A percentile compares a stretch with the other conserved stretches of the same genome.
phyloP scores from a whole-genome alignment of 345 rosid species.

The Erodium maritimum region DNA sequence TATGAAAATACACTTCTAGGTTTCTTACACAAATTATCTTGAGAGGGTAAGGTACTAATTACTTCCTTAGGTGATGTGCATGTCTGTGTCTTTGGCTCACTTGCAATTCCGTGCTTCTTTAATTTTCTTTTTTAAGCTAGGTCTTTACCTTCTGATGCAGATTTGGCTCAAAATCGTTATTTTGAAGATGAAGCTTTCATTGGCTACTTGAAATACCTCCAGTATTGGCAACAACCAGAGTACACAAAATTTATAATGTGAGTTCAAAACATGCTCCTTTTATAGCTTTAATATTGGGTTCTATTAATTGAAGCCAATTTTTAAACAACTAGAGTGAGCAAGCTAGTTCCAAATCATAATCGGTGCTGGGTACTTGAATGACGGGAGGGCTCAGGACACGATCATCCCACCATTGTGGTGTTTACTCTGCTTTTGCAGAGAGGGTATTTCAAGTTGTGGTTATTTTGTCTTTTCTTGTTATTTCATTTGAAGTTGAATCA shows the following conservation, averaged over 20 bases:
- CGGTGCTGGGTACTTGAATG: neutral
- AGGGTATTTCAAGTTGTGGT: too few relatives aligned
- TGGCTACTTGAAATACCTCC: slow-evolving; percentile 93
- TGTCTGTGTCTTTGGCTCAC: neutral
- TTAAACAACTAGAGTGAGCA: neutral
- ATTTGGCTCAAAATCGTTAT: slow-evolving; percentile 97
- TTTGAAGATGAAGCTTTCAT: slow-evolving; percentile 96
- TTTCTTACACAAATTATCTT: too few relatives aligned
- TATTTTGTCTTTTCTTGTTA: too few relatives aligned
- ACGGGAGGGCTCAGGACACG: too few relatives aligned
- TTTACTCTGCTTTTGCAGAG: too few relatives aligned
- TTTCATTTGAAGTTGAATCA: too few relatives aligned
- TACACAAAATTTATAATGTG: slow-evolving; percentile 84
- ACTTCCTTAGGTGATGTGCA: too few relatives aligned
- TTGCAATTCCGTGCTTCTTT: neutral
- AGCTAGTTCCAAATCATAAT: neutral
- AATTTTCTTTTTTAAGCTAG: slow-evolving; percentile 7
- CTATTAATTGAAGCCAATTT: neutral
- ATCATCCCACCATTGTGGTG: too few relatives aligned
- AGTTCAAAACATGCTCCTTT: slow-evolving; percentile 13
- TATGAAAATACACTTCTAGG: neutral
- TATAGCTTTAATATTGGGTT: slow-evolving; percentile 4
- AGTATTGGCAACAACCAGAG: slow-evolving; percentile 92
- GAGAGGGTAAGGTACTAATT: neutral
- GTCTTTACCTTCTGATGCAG: slow-evolving; percentile 24